A percentile compares a stretch with the other conserved stretches of the same genome.
Evolutionary conservation across 2,329 filamentous ascomycete species (phyloP).

Genomic region (Phyllosticta citribraziliensis): DNA sequence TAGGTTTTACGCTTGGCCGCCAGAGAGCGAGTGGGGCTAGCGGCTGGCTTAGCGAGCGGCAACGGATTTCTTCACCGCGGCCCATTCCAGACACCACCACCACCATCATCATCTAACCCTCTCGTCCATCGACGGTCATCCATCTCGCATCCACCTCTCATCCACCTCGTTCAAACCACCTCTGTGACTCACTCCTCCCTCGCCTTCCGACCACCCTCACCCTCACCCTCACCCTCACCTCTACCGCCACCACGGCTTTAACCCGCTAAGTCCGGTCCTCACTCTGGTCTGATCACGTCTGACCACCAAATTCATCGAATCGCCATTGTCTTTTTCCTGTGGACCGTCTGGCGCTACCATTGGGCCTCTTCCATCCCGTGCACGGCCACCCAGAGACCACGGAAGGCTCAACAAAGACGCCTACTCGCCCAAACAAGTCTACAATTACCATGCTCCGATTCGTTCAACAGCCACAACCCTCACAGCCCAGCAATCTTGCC

Average conservation of each 20-base stretch:
- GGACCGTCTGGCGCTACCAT: not conserved
- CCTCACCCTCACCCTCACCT: not conserved
- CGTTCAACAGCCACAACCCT: not conserved
- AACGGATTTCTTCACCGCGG: not conserved
- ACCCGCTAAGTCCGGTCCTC: not conserved
- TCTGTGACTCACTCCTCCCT: too few species aligned
- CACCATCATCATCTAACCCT: not conserved
- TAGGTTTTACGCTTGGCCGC: conserved; percentile 10
- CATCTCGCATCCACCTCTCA: not conserved
- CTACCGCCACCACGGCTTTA: not conserved
- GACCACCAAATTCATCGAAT: not conserved
- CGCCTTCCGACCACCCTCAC: too few species aligned
- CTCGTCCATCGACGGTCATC: not conserved
- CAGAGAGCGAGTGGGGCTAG: conserved; percentile 7
- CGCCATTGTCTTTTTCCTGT: not conserved
- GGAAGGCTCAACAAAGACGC: not conserved
- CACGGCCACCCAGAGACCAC: not conserved
- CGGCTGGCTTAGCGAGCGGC: not conserved
- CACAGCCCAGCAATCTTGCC: conserved; percentile 6
- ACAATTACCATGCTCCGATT: not conserved
- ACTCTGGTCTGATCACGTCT: not conserved
- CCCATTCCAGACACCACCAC: conserved; percentile 10
- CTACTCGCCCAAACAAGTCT: not conserved
- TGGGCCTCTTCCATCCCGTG: not conserved
- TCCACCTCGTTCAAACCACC: too few species aligned